Base-by-base conservation (phyloP, 768 basidiomycete species). In the Amanita phalloides region DNA sequence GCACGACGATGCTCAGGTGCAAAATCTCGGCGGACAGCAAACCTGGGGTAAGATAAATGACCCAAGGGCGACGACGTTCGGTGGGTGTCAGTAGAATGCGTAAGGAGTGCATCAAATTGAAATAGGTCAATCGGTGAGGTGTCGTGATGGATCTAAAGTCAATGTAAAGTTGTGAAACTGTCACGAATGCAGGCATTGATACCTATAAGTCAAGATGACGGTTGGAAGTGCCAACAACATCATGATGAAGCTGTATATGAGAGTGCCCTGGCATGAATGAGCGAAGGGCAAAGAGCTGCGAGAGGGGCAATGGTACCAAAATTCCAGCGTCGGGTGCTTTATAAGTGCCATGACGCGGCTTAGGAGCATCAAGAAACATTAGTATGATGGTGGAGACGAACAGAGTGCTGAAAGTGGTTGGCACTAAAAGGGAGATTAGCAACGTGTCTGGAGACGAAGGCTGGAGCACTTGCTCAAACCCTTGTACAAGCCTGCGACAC, bases 31-130 rank as follows among this genome's bases (percentile, higher is more conserved):
- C 76, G 8, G 84, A 66, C 55, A 91, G 74, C 11, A 87, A 64
- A 1, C 77, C 90, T 0, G 90, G 90, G 1, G 89, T 90, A 38
- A 87, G 58, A 62, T 89, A 92, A 41, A 92, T 63, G 36, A 83
- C 73, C 88, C 88, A 92, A 2, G 88, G 90, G 8, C 76, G 76
- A 26, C 77, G 75, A 48, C 82, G 79, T 63, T 92, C 90, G 5
- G 88, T 90, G 4, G 87, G 84, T 0, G 90, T 92, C 51, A 92
- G 71, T 32, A 92, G 71, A 53, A 82, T 65, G 20, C 85, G 84
- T 13, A 91, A 65, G 17, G 84, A 77, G 54, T 76, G 71, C 51
- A 75, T 60, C 2, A 74, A 69, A 32, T 74, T 68, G 59, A 84
- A 73, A 60, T 77, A 89, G 2, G 83, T 76, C 32, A 93, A 70